Evolutionary conservation across 768 basidiomycete genomes (phyloP), one percentile per base, ranked within the genome.

Genomic region (Leccinum pellstonianum): DNA sequence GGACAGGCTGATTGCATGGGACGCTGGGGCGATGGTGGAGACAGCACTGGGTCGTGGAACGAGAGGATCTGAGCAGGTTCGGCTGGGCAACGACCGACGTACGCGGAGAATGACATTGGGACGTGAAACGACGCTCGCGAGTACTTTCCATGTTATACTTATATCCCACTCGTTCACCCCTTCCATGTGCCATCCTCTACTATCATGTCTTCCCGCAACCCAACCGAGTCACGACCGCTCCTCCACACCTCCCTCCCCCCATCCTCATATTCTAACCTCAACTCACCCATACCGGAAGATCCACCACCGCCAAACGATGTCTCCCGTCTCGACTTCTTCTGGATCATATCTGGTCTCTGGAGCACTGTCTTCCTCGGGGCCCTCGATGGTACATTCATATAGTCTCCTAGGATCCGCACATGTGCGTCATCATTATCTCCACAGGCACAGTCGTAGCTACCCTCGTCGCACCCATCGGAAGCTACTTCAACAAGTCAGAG

Each of bases 361-460:
- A 88, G 86, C 64, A 88, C 86, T 43, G 88, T 93, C 21, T 86
- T 95, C 68, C 77, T 95, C 56, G 90, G 89, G 67, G 91, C 93
- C 47, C 81, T 95, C 67, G 92, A 94, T 71, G 91, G 91, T 89
- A 27, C 27, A 27, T 27, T 27, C 27, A 27, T 27, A 27, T 27
- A 27, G 27, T 27, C 27, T 27, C 27, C 7, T 27, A 27, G 27
- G 53, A 56, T 63, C 54, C 52, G 46, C 59, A n/a, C 5, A 6
- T 41, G 2, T 35, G 43, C 48, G 10, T 59, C 54, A 2, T 31
- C 54, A 52, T 54, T 48, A 43, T 51, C 54, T 49, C 62, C 43
- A 43, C 52, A 72, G 90, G 90, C 65, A 93, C 91, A 5, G 87
- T 94, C 66, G 92, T 94, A 60, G 93, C 92, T 27, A 95, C 93